Conservation (phyloP, 306 rosid genomes). For the Citrullus mucosospermus region DNA sequence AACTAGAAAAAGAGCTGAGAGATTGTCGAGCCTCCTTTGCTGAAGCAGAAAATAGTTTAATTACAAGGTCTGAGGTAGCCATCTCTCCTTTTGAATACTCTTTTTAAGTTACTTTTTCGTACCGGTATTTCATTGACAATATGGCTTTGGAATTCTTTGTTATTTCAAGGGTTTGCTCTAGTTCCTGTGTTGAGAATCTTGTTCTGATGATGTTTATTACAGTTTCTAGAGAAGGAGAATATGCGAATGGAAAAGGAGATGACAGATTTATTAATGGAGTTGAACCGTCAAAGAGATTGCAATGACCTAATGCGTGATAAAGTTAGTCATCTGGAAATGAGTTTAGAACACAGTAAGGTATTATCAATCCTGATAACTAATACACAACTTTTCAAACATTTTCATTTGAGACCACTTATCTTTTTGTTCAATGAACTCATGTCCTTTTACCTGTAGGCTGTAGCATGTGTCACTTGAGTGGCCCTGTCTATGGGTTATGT, state of each 20-base stretch:
- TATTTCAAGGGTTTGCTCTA: background rate
- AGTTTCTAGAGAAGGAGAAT: slow-evolving; percentile 44
- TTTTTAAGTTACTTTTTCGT: background rate
- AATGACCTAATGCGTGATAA: slow-evolving; percentile 29
- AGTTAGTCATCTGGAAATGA: slow-evolving; percentile 30
- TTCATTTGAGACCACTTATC: background rate
- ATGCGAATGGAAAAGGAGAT: slow-evolving; percentile 29
- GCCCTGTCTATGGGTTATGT: background rate
- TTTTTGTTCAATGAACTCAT: background rate
- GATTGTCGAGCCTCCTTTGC: slow-evolving; percentile 26
- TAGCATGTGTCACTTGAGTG: background rate
- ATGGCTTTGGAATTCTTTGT: background rate
- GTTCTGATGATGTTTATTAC: slow-evolving; percentile 12
- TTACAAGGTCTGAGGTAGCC: slow-evolving; percentile 52
- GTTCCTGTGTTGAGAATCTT: background rate
- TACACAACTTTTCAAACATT: background rate
- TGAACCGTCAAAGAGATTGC: slow-evolving; percentile 37
- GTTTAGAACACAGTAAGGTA: slow-evolving; percentile 39
- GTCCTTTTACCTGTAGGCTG: background rate
- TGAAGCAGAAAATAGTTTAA: slow-evolving; percentile 28
- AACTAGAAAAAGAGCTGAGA: slow-evolving; percentile 35
- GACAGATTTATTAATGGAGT: slow-evolving; percentile 20
- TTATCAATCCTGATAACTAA: background rate
- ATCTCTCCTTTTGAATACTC: background rate
- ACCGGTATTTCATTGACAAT: background rate